Conservation (phyloP, 345 rosid species). For the Cardamine chenopodiifolia region DNA sequence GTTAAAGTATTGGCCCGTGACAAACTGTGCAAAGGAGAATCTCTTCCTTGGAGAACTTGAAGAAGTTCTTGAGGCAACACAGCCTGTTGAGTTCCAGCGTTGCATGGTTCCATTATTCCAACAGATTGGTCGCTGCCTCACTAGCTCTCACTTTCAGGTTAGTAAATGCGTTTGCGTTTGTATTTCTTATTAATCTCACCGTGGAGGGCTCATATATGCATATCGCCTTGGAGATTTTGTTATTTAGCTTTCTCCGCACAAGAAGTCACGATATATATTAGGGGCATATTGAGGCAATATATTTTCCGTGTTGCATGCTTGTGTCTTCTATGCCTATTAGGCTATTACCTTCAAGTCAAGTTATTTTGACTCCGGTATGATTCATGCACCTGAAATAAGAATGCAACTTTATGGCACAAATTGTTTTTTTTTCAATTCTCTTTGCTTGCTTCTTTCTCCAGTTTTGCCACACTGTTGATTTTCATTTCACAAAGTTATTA, state of each 20-base stretch:
- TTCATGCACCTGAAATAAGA: constrained; percentile 10
- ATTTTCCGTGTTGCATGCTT: background rate
- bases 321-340: constrained; percentile 18
- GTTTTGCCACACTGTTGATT: background rate
- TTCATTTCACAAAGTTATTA: background rate
- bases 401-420: constrained; percentile 6
- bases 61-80: constrained; percentile 92
- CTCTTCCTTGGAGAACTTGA: constrained; percentile 95
- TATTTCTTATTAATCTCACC: too few species aligned
- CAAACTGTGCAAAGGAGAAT: constrained; percentile 86
- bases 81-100: constrained; percentile 82
- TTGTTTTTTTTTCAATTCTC: background rate
- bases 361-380: constrained; percentile 2
- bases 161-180: background rate
- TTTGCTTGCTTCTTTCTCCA: constrained; percentile 21
- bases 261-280: background rate
- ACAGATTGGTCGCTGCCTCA: constrained; percentile 82
- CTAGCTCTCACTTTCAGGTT: constrained; percentile 93
- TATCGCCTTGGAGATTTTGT: constrained; percentile 5
- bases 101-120: constrained; percentile 87
- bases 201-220: background rate
- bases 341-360: constrained; percentile 16
- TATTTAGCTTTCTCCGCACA: background rate
- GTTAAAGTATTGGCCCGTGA: constrained; percentile 91
- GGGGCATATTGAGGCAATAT: background rate